Evolutionary conservation across 805 yeast genomes (phyloP), one percentile per base, ranked within the genome.

Genomic region (Yarrowia phangngaensis): DNA sequence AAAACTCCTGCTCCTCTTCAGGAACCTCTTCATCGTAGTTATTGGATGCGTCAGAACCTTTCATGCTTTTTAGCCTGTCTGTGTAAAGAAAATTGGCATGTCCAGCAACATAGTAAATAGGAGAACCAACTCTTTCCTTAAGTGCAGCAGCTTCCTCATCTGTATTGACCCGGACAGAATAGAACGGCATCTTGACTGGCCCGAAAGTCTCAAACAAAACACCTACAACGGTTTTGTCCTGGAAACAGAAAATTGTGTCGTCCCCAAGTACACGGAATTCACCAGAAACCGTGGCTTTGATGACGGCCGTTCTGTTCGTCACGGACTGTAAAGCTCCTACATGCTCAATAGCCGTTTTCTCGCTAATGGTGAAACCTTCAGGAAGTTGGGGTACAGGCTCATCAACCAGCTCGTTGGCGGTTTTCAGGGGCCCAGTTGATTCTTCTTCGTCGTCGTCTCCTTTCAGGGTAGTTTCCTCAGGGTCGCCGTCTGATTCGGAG

Each of bases 11-110:
- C 63, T 92, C 97, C 22, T 84, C 94, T 56, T 80, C 88, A 0
- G 95, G 87, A 22, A 90, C 66, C 60, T 92, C 98, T 66, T 92
- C 97, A 64, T 92, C 98, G 62, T 86, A 83, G 63, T 86, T 81
- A 58, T 92, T 92, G 59, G 95, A 84, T 0, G 98, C 98, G 68
- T 92, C 98, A 1, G 88, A 82, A 17, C 97, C 98, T 59, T 82
- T 89, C 14, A 80, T 52, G 16, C 73, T 68, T 57, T 79, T 84
- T 50, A 89, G 73, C 17, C 76, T 67, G 45, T 82, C 83, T 0
- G 97, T 90, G 54, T 80, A 78, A 7, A 84, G 70, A 65, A 88
- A 90, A 49, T 82, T 75, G 0, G 96, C 82, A 27, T 78, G 83
- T 2, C 88, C 82, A 2, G 84, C 92, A 5, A 89, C 90, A 56